Conservation (phyloP, 345 rosid species). For the Diplotaxis tenuifolia region DNA sequence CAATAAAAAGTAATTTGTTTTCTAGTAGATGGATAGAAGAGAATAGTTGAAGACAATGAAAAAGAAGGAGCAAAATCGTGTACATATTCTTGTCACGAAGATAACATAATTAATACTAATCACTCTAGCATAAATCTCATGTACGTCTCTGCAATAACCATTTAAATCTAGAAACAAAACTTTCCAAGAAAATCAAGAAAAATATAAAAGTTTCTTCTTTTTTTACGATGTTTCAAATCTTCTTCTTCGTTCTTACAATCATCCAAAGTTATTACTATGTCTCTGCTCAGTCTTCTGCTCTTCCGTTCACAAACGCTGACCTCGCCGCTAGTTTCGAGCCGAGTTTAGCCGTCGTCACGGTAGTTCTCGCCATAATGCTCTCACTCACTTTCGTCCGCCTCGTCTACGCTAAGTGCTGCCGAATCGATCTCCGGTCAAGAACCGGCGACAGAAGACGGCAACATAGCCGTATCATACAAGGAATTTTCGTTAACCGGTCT, state of each 20-base stretch:
- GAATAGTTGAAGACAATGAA: too few relatives aligned
- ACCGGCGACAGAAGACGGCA: conserved; percentile 22
- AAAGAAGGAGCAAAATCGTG: too few relatives aligned
- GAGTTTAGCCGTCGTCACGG: conserved; percentile 77
- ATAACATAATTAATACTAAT: too few relatives aligned
- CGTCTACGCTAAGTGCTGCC: conserved; percentile 68
- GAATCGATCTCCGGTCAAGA: conserved; percentile 38
- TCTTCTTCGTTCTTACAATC: conserved; percentile 18
- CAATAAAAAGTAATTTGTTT: too few relatives aligned
- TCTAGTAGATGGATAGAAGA: too few relatives aligned
- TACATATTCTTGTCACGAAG: too few relatives aligned
- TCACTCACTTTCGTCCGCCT: conserved; percentile 57
- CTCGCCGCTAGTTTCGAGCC: conserved; percentile 6
- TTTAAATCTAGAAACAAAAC: too few relatives aligned
- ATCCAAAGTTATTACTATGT: conserved; percentile 18
- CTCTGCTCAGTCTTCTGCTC: conserved; percentile 36
- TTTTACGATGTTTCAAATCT: conserved; percentile 27
- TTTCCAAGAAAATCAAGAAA: too few relatives aligned
- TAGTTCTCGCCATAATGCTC: conserved; percentile 68
- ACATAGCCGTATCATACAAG: conserved; percentile 12
- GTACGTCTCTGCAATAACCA: too few relatives aligned
- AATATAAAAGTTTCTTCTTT: too few relatives aligned
- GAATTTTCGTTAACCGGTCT: conserved; percentile 31
- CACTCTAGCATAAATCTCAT: too few relatives aligned
- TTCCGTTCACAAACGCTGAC: background rate